Percentiles rank a stretch among this genome's conserved stretches.
phyloP scores from a whole-genome alignment of 2,329 filamentous ascomycete species.

The Seiridium cupressi region DNA sequence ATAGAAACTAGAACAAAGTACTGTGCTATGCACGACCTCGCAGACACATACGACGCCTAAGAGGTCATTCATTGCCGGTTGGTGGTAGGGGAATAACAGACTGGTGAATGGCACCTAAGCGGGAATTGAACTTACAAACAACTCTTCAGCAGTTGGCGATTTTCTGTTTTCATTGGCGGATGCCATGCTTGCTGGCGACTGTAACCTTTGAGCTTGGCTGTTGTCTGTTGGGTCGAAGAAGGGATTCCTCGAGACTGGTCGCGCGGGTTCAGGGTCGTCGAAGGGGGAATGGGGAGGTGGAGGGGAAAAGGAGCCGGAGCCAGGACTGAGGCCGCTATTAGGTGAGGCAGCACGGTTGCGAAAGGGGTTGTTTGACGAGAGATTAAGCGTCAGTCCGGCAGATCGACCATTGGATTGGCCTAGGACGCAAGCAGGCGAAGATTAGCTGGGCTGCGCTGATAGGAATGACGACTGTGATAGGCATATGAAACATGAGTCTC shows the following conservation, averaged over 20 bases:
- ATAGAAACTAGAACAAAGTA: no score
- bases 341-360: slow-evolving; percentile 71
- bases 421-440: slow-evolving; percentile 25
- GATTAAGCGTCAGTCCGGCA: slow-evolving; percentile 59
- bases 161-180: slow-evolving; percentile 39
- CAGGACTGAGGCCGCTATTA: slow-evolving; percentile 20
- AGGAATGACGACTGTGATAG: slow-evolving; percentile 40
- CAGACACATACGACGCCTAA: background rate
- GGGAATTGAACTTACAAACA: slow-evolving; percentile 65
- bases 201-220: slow-evolving; percentile 27
- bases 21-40: no score
- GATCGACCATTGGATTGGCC: slow-evolving; percentile 41
- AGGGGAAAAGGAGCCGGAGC: slow-evolving; percentile 26
- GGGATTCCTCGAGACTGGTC: slow-evolving; percentile 71
- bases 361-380: slow-evolving; percentile 81
- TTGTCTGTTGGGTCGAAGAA: slow-evolving; percentile 59
- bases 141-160: slow-evolving; percentile 62
- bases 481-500: slow-evolving; percentile 45
- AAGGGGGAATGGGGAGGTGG: slow-evolving; percentile 53
- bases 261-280: slow-evolving; percentile 54
- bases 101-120: slow-evolving; percentile 1
- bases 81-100: background rate
- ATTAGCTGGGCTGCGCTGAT: slow-evolving; percentile 34
- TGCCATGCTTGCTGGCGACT: slow-evolving; percentile 49
- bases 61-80: background rate